Evolutionary conservation across 2,329 filamentous ascomycete species (phyloP), one percentile per base, ranked within the genome.

Genomic region (Huntiella abstrusa): DNA sequence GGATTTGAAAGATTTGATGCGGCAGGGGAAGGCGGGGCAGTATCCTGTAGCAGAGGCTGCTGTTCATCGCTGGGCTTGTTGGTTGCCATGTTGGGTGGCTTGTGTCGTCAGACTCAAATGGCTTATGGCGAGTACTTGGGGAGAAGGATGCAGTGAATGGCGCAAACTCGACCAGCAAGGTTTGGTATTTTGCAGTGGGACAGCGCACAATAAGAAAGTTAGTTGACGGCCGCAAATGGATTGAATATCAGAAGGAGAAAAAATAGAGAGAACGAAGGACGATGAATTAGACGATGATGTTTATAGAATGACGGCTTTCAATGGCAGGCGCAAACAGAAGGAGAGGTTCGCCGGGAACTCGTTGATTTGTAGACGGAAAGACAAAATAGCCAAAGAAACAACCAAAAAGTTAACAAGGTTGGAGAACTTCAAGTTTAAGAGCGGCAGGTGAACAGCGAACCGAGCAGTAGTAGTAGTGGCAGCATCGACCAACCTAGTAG

Each of bases 41-140:
- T 39, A 33, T 34, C 17, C 38, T 46, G 45, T 8, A 50, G 48
- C 28, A 50, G 41, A 28, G 48, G 48, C 22, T 45, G 47, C 32
- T 40, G 45, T 45, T 50, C 48, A 19, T 36, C 43, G 28, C 34
- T 38, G 28, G 43, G 43, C 34, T 45, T 39, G 22, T 46, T 45
- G 34, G 39, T 19, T 39, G 43, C 46, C 48, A 49, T 49, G 22
- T 28, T 28, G 22, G 8, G 22, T 28, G 22, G 22, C 22, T 28
- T 41, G 12, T 41, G 40, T 13, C n/a, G 16, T 13, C 28, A 33
- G 28, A 16, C 17, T 41, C 28, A 32, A 15, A 15, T 7, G 28
- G 22, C 12, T 32, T 15, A n/a, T 32, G 33, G 17, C 34, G 28
- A 8, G 35, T n/a, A 8, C 15, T 17, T 11, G 22, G 16, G 5